Evolutionary conservation across 2,329 filamentous ascomycete genomes (phyloP).

Genomic region (Fusarium guadeloupense): DNA sequence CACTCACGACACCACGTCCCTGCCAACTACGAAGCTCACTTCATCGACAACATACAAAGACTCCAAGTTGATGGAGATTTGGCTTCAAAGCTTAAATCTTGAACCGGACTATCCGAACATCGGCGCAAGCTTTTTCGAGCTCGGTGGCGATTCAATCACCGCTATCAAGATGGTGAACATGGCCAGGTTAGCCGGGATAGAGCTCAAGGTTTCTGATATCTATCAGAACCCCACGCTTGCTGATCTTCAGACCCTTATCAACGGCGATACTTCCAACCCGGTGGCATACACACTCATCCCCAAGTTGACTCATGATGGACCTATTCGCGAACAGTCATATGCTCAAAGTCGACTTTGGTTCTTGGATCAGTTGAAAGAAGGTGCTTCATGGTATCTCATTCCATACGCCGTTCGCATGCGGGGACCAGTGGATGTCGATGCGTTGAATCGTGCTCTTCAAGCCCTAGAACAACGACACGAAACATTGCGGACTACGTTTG

Average conservation of each 20-base stretch:
- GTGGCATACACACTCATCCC: background rate
- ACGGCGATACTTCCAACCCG: background rate
- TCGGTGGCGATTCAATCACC: constrained; percentile 3
- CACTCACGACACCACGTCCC: background rate
- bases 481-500: background rate
- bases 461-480: constrained; percentile 4
- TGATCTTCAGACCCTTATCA: background rate
- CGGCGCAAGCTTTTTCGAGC: constrained; percentile 1
- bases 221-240: background rate
- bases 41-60: background rate
- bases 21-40: background rate
- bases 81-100: background rate
- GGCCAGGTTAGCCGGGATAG: background rate
- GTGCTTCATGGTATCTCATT: constrained; percentile 5
- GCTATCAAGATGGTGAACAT: constrained; percentile 18
- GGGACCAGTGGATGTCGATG: background rate
- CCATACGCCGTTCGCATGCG: constrained; percentile 4
- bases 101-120: background rate
- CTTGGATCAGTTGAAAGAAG: constrained; percentile 4
- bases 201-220: constrained; percentile 9
- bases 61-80: background rate
- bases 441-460: background rate
- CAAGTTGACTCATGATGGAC: rapidly evolving
- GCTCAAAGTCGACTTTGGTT: constrained; percentile 15
- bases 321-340: constrained; percentile 14